phyloP scores from a whole-genome alignment of 176 grass and related monocot species.

The Alopecurus myosuroides region DNA sequence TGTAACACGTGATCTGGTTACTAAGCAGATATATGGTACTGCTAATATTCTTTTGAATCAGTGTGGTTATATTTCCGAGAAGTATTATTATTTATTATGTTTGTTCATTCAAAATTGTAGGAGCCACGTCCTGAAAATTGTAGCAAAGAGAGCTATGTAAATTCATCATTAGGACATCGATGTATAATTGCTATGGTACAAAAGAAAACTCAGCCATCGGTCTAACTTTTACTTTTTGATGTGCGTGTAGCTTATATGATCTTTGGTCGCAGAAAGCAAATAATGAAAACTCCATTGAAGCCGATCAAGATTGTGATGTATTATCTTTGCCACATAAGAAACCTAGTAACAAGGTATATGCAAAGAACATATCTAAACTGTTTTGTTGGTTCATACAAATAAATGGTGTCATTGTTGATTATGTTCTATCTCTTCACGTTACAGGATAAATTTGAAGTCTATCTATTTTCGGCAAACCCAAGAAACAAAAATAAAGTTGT shows the following conservation, averaged over 20 bases:
- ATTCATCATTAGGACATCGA: neutral
- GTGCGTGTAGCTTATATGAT: neutral
- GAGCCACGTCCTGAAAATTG: neutral
- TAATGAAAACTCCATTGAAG: neutral
- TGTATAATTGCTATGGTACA: neutral
- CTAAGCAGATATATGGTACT: too few species aligned
- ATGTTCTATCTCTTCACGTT: neutral
- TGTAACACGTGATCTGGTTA: too few species aligned
- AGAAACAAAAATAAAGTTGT: neutral
- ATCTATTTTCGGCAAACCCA: neutral
- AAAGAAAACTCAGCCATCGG: neutral
- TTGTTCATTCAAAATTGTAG: neutral
- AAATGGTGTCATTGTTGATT: neutral
- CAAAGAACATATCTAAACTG: neutral
- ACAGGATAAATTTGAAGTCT: neutral
- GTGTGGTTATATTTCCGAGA: too few species aligned
- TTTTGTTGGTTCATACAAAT: neutral
- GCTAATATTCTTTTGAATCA: neutral
- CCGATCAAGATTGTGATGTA: neutral
- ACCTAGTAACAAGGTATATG: neutral
- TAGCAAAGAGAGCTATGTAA: neutral
- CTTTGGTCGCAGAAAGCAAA: neutral
- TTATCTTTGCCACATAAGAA: neutral
- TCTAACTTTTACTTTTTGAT: neutral
- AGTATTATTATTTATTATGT: neutral